Evolutionary conservation across 1,139 yeast genomes (phyloP).

Genomic region (Protomyces lactucae-debilis): DNA sequence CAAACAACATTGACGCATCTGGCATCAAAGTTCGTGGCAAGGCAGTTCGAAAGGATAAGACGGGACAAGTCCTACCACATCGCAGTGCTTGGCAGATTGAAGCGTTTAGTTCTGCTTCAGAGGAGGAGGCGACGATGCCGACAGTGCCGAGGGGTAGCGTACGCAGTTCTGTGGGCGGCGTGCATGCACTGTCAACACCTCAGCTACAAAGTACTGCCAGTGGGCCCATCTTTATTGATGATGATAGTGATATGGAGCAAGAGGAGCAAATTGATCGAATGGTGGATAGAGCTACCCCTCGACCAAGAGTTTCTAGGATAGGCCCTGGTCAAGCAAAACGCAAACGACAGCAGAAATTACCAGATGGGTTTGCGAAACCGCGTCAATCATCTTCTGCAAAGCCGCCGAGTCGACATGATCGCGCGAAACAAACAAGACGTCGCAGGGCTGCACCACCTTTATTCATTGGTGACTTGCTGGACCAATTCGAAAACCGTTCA

Average conservation of each 20-base stretch:
- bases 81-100: background rate
- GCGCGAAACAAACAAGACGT: background rate
- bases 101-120: background rate
- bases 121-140: background rate
- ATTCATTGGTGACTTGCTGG: background rate
- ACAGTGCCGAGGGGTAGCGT: background rate
- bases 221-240: background rate
- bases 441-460: background rate
- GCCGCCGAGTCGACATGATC: background rate
- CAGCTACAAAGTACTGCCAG: background rate
- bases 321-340: background rate
- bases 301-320: background rate
- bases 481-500: background rate
- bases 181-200: background rate
- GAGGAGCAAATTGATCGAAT: background rate
- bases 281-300: background rate
- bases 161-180: background rate
- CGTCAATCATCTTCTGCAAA: background rate
- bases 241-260: constrained; percentile 3
- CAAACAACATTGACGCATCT: background rate
- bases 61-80: background rate
- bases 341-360: background rate
- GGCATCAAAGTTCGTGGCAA: background rate
- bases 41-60: background rate
- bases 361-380: background rate